phyloP scores from a whole-genome alignment of 129 eudicot genomes.

The Flaveria brownii region DNA sequence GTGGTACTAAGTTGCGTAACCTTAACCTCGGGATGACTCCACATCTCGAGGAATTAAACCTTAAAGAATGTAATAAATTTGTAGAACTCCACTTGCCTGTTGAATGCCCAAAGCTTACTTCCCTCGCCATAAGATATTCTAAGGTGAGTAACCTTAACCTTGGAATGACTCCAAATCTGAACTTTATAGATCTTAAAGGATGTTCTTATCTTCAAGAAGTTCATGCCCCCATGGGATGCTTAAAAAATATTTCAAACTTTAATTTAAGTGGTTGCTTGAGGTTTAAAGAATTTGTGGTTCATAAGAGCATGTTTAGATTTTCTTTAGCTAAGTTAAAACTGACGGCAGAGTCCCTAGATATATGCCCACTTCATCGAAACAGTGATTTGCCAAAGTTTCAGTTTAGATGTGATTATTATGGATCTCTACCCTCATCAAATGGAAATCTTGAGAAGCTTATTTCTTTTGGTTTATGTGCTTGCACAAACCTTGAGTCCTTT shows the following conservation, averaged over 20 bases:
- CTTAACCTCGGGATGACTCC: not conserved
- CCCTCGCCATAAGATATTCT: not conserved
- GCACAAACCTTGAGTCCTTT: constrained; percentile 9
- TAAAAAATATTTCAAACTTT: not conserved
- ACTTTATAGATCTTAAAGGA: not conserved
- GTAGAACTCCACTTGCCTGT: not conserved
- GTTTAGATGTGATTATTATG: not conserved
- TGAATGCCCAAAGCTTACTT: not conserved
- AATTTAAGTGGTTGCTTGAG: not conserved
- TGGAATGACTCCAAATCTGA: not conserved
- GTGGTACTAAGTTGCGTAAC: not conserved
- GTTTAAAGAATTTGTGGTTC: not conserved
- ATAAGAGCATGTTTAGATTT: rapidly evolving
- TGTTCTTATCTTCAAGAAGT: constrained; percentile 8
- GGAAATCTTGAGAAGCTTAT: constrained; percentile 12
- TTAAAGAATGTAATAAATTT: not conserved
- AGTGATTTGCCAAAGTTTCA: not conserved
- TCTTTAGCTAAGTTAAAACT: not conserved
- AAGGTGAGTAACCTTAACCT: not conserved
- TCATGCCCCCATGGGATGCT: not conserved
- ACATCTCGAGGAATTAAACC: not conserved
- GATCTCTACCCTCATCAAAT: not conserved
- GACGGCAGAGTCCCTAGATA: not conserved
- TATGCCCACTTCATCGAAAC: not conserved
- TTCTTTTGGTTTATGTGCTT: not conserved